Evolutionary conservation across 2,329 filamentous ascomycete species (phyloP).

Genomic region (Phialophora expanda): DNA sequence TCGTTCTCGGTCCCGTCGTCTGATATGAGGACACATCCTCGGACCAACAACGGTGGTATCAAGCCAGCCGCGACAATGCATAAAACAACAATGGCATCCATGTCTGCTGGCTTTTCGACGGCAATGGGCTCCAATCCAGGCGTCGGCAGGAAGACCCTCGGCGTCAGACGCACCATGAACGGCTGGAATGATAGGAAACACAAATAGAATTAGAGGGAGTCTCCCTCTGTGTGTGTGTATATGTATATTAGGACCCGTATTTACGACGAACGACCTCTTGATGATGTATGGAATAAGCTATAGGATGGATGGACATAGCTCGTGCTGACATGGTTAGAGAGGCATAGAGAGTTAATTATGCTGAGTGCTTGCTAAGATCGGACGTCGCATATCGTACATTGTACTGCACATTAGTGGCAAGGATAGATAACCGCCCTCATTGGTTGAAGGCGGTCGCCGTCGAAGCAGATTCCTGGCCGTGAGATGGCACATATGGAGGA

Average conservation of each 20-base stretch:
- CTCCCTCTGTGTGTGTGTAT: neutral
- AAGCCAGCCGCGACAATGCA: conserved; percentile 46
- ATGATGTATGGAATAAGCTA: neutral
- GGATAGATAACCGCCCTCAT: neutral
- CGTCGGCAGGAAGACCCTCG: conserved; percentile 47
- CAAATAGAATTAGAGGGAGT: conserved; percentile 17
- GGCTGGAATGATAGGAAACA: conserved; percentile 46
- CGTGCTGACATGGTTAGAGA: neutral
- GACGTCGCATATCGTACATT: neutral
- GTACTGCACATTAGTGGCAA: no score
- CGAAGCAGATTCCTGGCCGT: neutral
- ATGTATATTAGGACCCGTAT: no score
- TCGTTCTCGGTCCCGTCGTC: conserved; percentile 20
- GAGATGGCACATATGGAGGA: neutral
- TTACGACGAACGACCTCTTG: neutral
- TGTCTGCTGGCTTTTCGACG: conserved; percentile 37
- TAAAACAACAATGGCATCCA: conserved; percentile 41
- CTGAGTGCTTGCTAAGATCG: neutral
- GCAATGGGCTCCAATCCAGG: conserved; percentile 22
- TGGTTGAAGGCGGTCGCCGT: neutral
- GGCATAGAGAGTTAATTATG: neutral
- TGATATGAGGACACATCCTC: neutral
- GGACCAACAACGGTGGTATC: conserved; percentile 6
- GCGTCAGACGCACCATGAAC: conserved; percentile 51
- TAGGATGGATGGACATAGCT: neutral